phyloP scores from a whole-genome alignment of 352 stramenopile genomes.

The Pythium phragmiticola region DNA sequence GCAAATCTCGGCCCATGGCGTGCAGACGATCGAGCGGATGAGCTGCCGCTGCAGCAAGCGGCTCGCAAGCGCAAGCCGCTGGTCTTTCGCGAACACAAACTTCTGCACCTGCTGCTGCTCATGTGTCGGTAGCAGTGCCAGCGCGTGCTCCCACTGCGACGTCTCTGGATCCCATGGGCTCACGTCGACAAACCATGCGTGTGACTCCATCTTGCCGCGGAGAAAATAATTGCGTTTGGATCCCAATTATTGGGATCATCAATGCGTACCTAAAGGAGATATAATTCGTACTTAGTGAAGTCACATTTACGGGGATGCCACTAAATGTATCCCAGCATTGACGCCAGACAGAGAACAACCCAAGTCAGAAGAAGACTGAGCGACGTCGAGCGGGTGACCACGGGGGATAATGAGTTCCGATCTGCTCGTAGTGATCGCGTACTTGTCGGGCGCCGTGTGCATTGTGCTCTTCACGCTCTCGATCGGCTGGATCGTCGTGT shows the following conservation, averaged over 20 bases:
- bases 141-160: conserved; percentile 34
- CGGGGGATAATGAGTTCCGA: conserved; percentile 38
- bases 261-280: neutral
- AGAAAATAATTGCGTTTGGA: neutral
- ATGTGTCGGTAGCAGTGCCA: conserved; percentile 33
- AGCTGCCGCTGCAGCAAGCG: conserved; percentile 58
- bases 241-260: neutral
- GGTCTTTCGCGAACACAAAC: conserved; percentile 72
- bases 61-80: conserved; percentile 61
- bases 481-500: conserved; percentile 80
- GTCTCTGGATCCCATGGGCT: conserved; percentile 36
- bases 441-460: conserved; percentile 70
- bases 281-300: neutral
- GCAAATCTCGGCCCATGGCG: conserved; percentile 35
- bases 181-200: conserved; percentile 44
- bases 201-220: neutral
- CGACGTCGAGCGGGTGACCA: neutral
- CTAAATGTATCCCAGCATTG: neutral
- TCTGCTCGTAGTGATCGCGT: conserved; percentile 59
- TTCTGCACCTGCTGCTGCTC: conserved; percentile 51
- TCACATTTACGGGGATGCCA: neutral
- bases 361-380: neutral
- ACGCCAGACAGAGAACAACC: neutral
- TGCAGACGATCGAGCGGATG: conserved; percentile 37
- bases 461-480: conserved; percentile 82